phyloP scores from a whole-genome alignment of 1,284 basidiomycete genomes.

The Fistulinella cinereoalba region DNA sequence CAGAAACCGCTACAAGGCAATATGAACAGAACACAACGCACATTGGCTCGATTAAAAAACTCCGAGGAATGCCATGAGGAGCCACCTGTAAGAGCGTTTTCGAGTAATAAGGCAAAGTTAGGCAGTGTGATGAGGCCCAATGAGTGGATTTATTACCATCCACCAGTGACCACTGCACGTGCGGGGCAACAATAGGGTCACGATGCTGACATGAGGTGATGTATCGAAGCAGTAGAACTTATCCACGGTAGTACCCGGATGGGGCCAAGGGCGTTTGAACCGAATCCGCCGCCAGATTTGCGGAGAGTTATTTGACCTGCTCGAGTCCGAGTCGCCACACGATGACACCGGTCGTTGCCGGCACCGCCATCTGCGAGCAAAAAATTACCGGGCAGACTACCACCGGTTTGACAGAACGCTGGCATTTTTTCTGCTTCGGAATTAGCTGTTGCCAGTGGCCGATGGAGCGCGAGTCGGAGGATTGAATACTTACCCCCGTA shows the following conservation, averaged over 20 bases:
- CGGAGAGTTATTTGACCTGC: neutral
- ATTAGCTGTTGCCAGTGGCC: too few species aligned
- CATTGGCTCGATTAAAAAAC: neutral
- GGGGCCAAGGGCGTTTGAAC: too few species aligned
- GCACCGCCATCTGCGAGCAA: neutral
- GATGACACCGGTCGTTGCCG: conserved; percentile 12
- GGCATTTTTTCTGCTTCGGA: neutral
- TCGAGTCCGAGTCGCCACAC: neutral
- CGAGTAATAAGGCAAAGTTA: neutral
- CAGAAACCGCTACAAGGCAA: neutral
- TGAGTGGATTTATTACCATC: neutral
- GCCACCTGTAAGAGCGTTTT: neutral
- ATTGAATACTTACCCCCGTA: too few species aligned
- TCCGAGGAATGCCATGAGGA: conserved; percentile 4
- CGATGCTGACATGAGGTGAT: conserved; percentile 1
- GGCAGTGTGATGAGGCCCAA: neutral
- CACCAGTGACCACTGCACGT: neutral
- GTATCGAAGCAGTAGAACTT: neutral
- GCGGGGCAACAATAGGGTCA: neutral
- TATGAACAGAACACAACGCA: neutral
- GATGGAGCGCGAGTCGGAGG: too few species aligned
- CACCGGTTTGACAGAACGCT: neutral
- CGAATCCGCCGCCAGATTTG: neutral
- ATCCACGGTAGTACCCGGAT: neutral
- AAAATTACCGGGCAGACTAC: neutral